phyloP scores from a whole-genome alignment of 768 basidiomycete genomes.

The Scleroderma bovista region DNA sequence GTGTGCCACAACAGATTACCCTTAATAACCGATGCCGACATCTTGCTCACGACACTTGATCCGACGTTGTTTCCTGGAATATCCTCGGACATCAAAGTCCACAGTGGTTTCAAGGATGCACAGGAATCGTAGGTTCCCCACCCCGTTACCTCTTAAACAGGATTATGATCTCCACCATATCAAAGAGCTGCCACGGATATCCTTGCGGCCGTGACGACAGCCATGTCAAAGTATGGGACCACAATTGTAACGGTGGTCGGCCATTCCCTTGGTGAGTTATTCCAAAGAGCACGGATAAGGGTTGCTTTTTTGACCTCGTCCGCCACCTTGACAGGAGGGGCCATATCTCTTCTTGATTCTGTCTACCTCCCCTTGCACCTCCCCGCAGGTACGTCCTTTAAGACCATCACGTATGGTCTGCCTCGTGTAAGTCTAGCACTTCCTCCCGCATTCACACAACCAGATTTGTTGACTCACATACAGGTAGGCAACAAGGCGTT shows the following conservation, averaged over 20 bases:
- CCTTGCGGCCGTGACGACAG: conserved; percentile 34
- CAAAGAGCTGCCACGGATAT: conserved; percentile 36
- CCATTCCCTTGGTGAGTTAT: conserved; percentile 34
- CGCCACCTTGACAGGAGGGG: conserved; percentile 19
- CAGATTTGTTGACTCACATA: conserved; percentile 1
- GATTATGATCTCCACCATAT: neutral
- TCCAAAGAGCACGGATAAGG: neutral
- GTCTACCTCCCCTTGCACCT: conserved; percentile 36
- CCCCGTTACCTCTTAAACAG: neutral
- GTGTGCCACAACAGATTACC: conserved; percentile 25
- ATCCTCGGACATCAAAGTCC: conserved; percentile 33
- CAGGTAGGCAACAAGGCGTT: conserved; percentile 38
- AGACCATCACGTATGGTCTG: conserved; percentile 36
- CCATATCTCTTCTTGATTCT: conserved; percentile 42
- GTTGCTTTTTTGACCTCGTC: neutral
- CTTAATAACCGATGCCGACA: conserved; percentile 34
- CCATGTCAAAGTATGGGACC: conserved; percentile 29
- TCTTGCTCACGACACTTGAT: conserved; percentile 29
- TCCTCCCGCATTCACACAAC: neutral
- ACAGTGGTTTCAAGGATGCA: conserved; percentile 39
- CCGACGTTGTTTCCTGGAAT: conserved; percentile 41
- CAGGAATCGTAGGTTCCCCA: conserved; percentile 34
- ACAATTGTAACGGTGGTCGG: conserved; percentile 38
- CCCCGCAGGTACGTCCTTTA: conserved; percentile 27
- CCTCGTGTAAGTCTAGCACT: conserved; percentile 26